Percentiles rank a stretch among this genome's conserved stretches.
phyloP scores from a whole-genome alignment of 2,329 filamentous ascomycete species.

The Fusarium nematophilum region DNA sequence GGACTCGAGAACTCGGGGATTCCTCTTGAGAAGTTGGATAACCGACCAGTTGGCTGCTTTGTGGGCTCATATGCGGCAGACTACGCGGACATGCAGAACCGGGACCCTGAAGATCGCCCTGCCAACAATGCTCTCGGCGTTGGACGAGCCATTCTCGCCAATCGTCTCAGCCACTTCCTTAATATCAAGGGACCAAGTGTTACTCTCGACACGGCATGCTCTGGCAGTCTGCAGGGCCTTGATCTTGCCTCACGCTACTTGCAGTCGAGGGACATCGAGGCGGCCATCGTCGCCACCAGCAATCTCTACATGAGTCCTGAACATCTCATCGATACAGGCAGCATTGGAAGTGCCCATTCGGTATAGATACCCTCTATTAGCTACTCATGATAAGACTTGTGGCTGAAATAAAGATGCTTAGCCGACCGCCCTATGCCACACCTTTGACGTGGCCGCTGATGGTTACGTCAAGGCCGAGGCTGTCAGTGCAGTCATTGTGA shows the following conservation, averaged over 20 bases:
- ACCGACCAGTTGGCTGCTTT: slow-evolving; percentile 52
- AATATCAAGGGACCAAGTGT: slow-evolving; percentile 60
- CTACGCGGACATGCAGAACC: slow-evolving; percentile 51
- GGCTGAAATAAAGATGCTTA: slow-evolving; percentile 32
- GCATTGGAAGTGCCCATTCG: not conserved
- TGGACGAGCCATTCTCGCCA: slow-evolving; percentile 56
- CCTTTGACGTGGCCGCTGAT: slow-evolving; percentile 51
- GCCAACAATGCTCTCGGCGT: slow-evolving; percentile 55
- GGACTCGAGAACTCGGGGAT: slow-evolving; percentile 54
- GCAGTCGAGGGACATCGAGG: slow-evolving; percentile 17
- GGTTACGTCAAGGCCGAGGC: slow-evolving; percentile 62
- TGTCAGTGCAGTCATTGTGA: slow-evolving; percentile 54
- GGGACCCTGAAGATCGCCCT: slow-evolving; percentile 54
- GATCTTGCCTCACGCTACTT: slow-evolving; percentile 52
- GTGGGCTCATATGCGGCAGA: slow-evolving; percentile 55
- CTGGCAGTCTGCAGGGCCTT: slow-evolving; percentile 57
- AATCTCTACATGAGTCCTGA: slow-evolving; percentile 58
- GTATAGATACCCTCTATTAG: too few species aligned
- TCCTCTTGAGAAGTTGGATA: slow-evolving; percentile 44
- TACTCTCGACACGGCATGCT: slow-evolving; percentile 66
- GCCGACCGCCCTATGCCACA: slow-evolving; percentile 24
- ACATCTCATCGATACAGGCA: slow-evolving; percentile 54
- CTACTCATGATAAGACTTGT: too few species aligned
- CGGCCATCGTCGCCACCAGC: slow-evolving; percentile 52
- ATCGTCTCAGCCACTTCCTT: slow-evolving; percentile 60